A percentile compares a stretch with the other conserved stretches of the same genome.
Evolutionary conservation across 805 yeast genomes (phyloP).

Genomic region (Kazachstania taianensis): DNA sequence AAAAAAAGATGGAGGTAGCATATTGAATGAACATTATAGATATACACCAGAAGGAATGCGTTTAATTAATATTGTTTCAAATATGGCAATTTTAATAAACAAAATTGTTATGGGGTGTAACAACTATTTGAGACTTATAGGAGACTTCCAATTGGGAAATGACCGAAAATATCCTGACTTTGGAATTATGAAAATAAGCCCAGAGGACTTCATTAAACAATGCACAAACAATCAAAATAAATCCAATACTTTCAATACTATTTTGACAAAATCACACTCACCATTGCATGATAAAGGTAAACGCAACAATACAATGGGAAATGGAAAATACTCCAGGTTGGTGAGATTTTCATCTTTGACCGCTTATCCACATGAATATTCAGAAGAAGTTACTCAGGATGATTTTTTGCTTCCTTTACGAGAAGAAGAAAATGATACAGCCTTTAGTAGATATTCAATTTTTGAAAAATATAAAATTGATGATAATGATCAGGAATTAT

Average conservation of each 20-base stretch:
- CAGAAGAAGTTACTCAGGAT: background rate
- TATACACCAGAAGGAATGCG: constrained; percentile 61
- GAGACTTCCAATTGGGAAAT: constrained; percentile 51
- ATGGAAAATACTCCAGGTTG: constrained; percentile 6
- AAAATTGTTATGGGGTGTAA: constrained; percentile 41
- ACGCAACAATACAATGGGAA: background rate
- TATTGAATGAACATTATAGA: constrained; percentile 31
- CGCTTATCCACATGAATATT: background rate
- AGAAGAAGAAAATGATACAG: constrained; percentile 12
- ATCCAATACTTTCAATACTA: background rate
- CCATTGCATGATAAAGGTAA: background rate
- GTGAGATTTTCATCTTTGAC: constrained; percentile 24
- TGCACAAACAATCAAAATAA: constrained; percentile 53
- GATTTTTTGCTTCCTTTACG: background rate
- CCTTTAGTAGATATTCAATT: constrained; percentile 30
- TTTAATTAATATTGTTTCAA: constrained; percentile 48
- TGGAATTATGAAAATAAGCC: constrained; percentile 42
- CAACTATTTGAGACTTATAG: constrained; percentile 44
- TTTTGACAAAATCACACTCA: background rate
- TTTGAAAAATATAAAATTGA: constrained; percentile 29
- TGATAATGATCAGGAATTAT: constrained; percentile 10
- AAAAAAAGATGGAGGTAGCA: constrained; percentile 11
- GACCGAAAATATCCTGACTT: constrained; percentile 64
- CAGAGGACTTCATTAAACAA: constrained; percentile 47
- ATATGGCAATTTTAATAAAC: constrained; percentile 47